Evolutionary conservation across 164 flowering plant species (phyloP).

Genomic region (Tetracentron sinense): DNA sequence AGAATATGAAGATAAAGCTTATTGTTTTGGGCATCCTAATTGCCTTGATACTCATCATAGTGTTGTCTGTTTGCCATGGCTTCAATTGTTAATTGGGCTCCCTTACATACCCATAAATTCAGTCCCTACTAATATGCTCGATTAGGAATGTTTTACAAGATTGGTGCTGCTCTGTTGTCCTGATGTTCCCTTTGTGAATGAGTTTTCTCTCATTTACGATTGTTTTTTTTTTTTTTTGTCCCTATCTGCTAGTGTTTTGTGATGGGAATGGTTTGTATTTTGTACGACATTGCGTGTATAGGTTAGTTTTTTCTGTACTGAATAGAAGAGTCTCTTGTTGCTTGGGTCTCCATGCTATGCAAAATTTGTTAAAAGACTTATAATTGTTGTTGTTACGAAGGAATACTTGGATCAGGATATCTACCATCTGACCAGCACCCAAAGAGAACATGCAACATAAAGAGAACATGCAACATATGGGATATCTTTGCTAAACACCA

Average conservation of each 20-base stretch:
- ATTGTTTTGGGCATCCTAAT: constrained; percentile 66
- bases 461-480: no score
- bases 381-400: no score
- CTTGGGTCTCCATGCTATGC: neutral
- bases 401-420: no score
- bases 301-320: neutral
- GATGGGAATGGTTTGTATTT: neutral
- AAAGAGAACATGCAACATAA: no score
- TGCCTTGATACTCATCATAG: constrained; percentile 73
- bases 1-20: constrained; percentile 90
- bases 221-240: neutral
- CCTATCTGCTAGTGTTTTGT: no score
- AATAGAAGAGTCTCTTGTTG: neutral
- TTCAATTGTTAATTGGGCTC: constrained; percentile 42
- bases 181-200: neutral
- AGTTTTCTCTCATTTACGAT: neutral
- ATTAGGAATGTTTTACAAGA: neutral
- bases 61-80: constrained; percentile 62
- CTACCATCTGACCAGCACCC: no score
- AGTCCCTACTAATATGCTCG: neutral
- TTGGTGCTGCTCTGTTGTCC: neutral
- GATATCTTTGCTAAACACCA: no score
- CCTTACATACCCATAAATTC: neutral
- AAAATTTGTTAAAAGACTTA: neutral
- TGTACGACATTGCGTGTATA: neutral